Evolutionary conservation across 208 protist genomes (phyloP), one percentile per base, ranked within the genome.

Genomic region (Leishmania major): DNA sequence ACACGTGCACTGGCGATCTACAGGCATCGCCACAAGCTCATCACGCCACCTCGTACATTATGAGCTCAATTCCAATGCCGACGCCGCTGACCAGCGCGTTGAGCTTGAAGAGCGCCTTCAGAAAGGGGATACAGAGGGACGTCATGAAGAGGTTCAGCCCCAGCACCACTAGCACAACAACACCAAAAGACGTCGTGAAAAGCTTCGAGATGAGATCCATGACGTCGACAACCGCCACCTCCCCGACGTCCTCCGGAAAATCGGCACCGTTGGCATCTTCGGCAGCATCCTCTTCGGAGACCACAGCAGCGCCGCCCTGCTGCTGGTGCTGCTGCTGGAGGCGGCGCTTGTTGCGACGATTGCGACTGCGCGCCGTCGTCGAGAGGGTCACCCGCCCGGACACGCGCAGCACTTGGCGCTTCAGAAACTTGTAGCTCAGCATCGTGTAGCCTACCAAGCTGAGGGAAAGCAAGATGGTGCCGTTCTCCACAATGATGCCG

Each of bases 131-230:
- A 45, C 87, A 90, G 72, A 95, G 87, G 19, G 88, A 89, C 31
- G 91, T 94, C 74, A 97, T 83, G 79, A 95, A 95, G n/a, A 94
- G 72, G 80, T 93, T 94, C 17, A 94, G 79, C 6, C 86, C 83
- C 10, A 97, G 45, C n/a, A 97, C 84, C 22, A 77, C 83, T 1
- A 91, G 57, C 75, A 95, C 90, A 31, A 95, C 92, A 10, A 90
- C 91, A 13, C 94, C 94, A 86, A 97, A 95, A 2, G 92, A 95
- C 3, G 92, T 96, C 19, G 94, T 95, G 77, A 95, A 91, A 3
- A 97, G 75, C 64, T 91, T 91, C 22, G 83, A 91, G 49, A 97
- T 80, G 55, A 95, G 80, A 22, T 93, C 91, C 71, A 97, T 94
- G 43, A 97, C 62, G 83, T 97, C 94, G 31, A 95, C 83, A 47